Evolutionary conservation across 1,139 yeast genomes (phyloP), one percentile per base, ranked within the genome.

Genomic region (Schwanniomyces etchellsii): DNA sequence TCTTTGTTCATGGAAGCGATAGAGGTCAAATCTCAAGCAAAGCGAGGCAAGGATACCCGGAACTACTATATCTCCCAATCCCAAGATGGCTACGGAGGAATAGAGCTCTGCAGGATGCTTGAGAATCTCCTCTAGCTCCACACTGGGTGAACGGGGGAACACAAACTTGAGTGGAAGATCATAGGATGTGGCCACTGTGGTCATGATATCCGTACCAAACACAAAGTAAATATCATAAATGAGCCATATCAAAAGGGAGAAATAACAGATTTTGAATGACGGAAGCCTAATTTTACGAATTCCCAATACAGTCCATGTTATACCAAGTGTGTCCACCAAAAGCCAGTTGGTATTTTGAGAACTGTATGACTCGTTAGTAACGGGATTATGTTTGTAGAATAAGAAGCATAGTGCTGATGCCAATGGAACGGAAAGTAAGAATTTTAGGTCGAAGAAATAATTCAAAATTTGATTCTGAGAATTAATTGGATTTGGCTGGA

Each of bases 221-320:
- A 80, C 88, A 55, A 81, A 81, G 45, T 67, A 77, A 25, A 77
- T 64, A 46, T 81, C 88, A 50, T 80, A 81, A 24, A 71, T 37
- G 44, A 80, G 77, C 28, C 80, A 60, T 1, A 71, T 72, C 2
- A 46, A 34, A 16, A 81, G 53, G 27, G 77, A 47, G 10, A 71
- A 42, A 14, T 58, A 45, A 2, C 74, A 77, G 3, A 68, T 54
- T 32, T 56, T 60, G 46, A 77, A 70, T 13, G 56, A 60, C 6
- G 64, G 54, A 11, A 69, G 29, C 28, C 48, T 52, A 9, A 55
- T 35, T 17, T 45, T 41, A 24, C 50, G 44, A 24, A 69, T 55
- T 5, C 67, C 63, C 35, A 45, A 53, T 3, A 70, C 45, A 2
- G 70, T 64, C 24, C 64, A 48, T 11, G 52, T 54, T 5, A 57